Percentiles rank a stretch among this genome's conserved stretches.
phyloP scores from a whole-genome alignment of 2,329 filamentous ascomycete genomes.

The Hymenoscyphus fraxineus region DNA sequence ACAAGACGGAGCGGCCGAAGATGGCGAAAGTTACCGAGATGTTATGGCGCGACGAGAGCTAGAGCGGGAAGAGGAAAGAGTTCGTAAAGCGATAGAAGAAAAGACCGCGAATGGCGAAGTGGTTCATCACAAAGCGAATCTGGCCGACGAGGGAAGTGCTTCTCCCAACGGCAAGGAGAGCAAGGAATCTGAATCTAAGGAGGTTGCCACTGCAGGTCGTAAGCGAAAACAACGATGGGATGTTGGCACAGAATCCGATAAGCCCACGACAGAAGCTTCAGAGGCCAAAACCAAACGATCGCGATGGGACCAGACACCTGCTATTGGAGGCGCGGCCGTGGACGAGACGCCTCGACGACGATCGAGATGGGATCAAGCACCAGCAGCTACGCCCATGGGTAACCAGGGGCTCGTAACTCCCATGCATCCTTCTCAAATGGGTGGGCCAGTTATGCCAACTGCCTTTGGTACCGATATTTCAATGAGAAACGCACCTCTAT shows the following conservation, averaged over 20 bases:
- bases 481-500: slow-evolving; percentile 73
- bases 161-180: slow-evolving; percentile 63
- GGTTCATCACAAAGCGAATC: slow-evolving; percentile 66
- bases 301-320: slow-evolving; percentile 81
- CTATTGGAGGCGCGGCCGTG: slow-evolving; percentile 46
- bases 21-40: slow-evolving; percentile 80
- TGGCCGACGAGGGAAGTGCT: slow-evolving; percentile 58
- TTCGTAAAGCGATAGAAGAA: slow-evolving; percentile 75
- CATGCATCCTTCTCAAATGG: slow-evolving; percentile 65
- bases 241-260: slow-evolving; percentile 57
- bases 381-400: slow-evolving; percentile 72
- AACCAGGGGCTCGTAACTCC: slow-evolving; percentile 73
- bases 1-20: slow-evolving; percentile 61
- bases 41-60: slow-evolving; percentile 88
- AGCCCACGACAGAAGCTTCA: slow-evolving; percentile 46
- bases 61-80: slow-evolving; percentile 88
- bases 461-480: slow-evolving; percentile 79
- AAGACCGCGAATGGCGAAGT: slow-evolving; percentile 55
- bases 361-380: slow-evolving; percentile 90
- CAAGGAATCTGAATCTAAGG: slow-evolving; percentile 63
- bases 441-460: slow-evolving; percentile 48
- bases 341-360: slow-evolving; percentile 66
- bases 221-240: slow-evolving; percentile 98
- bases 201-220: slow-evolving; percentile 58
- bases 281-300: slow-evolving; percentile 64